Evolutionary conservation across 1,139 yeast species (phyloP).

Genomic region (Geotrichum cucujoidarum): DNA sequence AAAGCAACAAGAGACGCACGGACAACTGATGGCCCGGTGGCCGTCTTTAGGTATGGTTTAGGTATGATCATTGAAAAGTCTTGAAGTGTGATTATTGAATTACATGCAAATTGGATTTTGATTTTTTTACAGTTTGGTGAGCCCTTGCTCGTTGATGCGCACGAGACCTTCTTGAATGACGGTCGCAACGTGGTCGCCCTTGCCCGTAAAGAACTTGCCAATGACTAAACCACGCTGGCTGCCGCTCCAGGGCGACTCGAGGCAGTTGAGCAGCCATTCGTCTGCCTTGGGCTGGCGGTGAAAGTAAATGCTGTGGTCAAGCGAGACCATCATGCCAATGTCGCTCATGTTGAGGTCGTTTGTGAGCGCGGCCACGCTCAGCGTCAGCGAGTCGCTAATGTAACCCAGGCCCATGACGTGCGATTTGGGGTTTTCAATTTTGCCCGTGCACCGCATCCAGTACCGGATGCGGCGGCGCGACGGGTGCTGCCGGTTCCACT

Average conservation of each 20-base stretch:
- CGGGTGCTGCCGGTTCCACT: conserved; percentile 8
- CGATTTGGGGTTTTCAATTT: conserved; percentile 37
- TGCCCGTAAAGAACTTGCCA: conserved; percentile 52
- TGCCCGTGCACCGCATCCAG: conserved; percentile 44
- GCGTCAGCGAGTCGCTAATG: conserved; percentile 55
- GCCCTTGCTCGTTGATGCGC: conserved; percentile 18
- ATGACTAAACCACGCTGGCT: conserved; percentile 53
- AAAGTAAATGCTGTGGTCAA: conserved; percentile 67
- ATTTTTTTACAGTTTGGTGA: too few species aligned
- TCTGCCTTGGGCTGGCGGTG: conserved; percentile 52
- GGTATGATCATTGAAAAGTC: too few species aligned
- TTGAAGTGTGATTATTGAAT: too few species aligned
- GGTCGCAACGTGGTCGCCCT: conserved; percentile 57
- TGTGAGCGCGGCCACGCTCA: conserved; percentile 47
- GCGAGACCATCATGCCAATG: conserved; percentile 50
- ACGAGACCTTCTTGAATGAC: conserved; percentile 56
- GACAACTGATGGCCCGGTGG: too few species aligned
- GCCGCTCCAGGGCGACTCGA: conserved; percentile 49
- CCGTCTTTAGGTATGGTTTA: too few species aligned
- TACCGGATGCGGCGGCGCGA: conserved; percentile 30
- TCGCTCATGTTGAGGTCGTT: conserved; percentile 41
- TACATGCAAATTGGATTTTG: too few species aligned
- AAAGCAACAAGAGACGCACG: too few species aligned
- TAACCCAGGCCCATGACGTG: conserved; percentile 60
- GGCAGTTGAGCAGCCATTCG: conserved; percentile 51